Conservation (phyloP, 2,329 filamentous ascomycete genomes). For the Cytospora piceicola region DNA sequence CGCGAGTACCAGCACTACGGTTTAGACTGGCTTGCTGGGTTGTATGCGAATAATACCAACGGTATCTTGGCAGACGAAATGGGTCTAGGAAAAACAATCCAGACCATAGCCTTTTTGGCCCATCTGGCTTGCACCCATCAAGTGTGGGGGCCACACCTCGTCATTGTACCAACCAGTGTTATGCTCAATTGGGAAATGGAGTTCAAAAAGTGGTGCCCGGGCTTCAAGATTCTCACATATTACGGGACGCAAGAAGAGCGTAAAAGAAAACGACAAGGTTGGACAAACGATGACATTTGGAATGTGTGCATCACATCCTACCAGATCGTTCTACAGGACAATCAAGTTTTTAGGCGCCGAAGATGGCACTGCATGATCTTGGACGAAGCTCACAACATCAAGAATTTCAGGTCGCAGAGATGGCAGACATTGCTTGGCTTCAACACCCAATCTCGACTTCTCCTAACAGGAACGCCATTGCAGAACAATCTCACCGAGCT, state of each 20-base stretch:
- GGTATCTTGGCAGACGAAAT: conserved; percentile 98
- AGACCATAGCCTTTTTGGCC: conserved; percentile 91
- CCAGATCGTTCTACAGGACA: conserved; percentile 91
- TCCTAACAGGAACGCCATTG: conserved; percentile 91
- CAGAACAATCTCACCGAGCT: conserved; percentile 97
- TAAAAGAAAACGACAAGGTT: conserved; percentile 86
- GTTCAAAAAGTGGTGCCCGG: conserved; percentile 98
- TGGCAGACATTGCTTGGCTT: conserved; percentile 96
- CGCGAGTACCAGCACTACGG: conserved; percentile 97
- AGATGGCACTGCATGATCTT: conserved; percentile 98
- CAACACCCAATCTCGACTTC: conserved; percentile 82
- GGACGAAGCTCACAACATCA: conserved; percentile 99
- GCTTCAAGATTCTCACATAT: conserved; percentile 97
- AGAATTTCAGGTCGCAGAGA: conserved; percentile 96
- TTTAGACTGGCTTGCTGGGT: conserved; percentile 92
- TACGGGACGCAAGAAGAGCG: conserved; percentile 94
- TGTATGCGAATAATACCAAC: conserved; percentile 92
- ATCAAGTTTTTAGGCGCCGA: conserved; percentile 88
- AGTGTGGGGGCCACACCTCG: conserved; percentile 93
- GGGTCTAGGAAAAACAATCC: conserved; percentile 97
- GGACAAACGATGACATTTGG: conserved; percentile 92
- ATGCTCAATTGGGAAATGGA: conserved; percentile 99
- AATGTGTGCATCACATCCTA: conserved; percentile 99
- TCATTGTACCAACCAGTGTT: conserved; percentile 96
- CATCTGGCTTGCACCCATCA: conserved; percentile 89